Conservation (phyloP, 2,329 filamentous ascomycete species). For the Nothomitra cinnamomea region DNA sequence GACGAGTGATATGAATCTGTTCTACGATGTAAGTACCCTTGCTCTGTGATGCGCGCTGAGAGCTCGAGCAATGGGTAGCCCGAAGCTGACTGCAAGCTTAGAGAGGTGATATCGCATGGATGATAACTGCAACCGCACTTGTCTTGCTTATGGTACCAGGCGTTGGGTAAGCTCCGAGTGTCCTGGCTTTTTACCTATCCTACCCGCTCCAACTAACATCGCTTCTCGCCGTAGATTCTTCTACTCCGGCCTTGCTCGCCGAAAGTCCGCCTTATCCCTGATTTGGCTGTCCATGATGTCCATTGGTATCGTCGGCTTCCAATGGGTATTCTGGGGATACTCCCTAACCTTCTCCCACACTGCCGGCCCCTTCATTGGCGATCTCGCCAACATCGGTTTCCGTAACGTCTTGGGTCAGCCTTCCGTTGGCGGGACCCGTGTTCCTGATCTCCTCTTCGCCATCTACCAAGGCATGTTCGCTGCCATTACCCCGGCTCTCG, state of each 20-base stretch:
- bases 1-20: conserved; percentile 61
- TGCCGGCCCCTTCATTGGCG: conserved; percentile 58
- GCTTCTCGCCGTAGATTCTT: conserved; percentile 48
- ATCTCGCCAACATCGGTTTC: conserved; percentile 66
- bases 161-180: conserved; percentile 39
- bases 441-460: conserved; percentile 73
- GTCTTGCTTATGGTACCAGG: conserved; percentile 88
- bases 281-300: conserved; percentile 77
- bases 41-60: neutral
- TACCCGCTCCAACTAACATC: neutral
- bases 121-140: conserved; percentile 58
- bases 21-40: conserved; percentile 48
- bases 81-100: conserved; percentile 20
- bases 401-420: conserved; percentile 57
- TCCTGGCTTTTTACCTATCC: neutral
- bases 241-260: conserved; percentile 76
- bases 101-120: conserved; percentile 70
- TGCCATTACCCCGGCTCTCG: conserved; percentile 74
- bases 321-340: conserved; percentile 95
- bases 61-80: neutral
- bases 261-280: conserved; percentile 79
- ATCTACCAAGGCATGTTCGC: conserved; percentile 84
- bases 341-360: conserved; percentile 67
- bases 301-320: conserved; percentile 62
- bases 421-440: conserved; percentile 52